Evolutionary conservation across 1,139 yeast species (phyloP), one percentile per base, ranked within the genome.

Genomic region (Meyerozyma athensensis): DNA sequence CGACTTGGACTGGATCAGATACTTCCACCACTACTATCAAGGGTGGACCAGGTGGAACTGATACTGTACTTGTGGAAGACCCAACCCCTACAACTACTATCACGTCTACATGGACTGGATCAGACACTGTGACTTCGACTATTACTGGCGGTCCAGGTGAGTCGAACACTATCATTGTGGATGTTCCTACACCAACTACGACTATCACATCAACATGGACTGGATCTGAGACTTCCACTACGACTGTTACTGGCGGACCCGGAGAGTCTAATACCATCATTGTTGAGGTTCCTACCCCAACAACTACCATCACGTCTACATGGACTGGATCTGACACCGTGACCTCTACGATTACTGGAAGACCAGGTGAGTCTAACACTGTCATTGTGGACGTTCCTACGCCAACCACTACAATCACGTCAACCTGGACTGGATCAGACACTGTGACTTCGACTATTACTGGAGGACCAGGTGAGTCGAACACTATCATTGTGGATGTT

Each of bases 371-470:
- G 10, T 41, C 47, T 14, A 36, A 37, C 14, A 21, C 32, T 5
- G 30, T 30, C 30, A 49, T 4, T 34, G 40, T 18, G 42, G 39
- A 17, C 42, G 45, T 5, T 36, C 39, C 6, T 47, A 33, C 36
- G 10, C 38, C 41, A 5, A 37, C 56, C 6, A 20, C 35, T 7
- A 53, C 54, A 5, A 5, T 35, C 8, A 38, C 47, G 3, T 46
- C 30, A 4, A 60, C 66, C 21, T 55, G 52, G 47, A 48, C 57
- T 7, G 61, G 57, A 1, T 19, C 50, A 4, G 45, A 47, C 3
- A 56, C 63, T 4, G 13, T 21, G 4, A 41, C 48, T 3, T 52
- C 56, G 3, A 58, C 63, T 18, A 8, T 28, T 12, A 23, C 41
- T 6, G 34, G 33, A 14, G 49, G 45, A 31, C 30, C 33, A 5